Percentiles rank a stretch among this genome's conserved stretches.
These are phyloP conservation scores for Cercospora sesami DNA, from an alignment of 2,329 filamentous ascomycete genomes.

Conservation along the genomic window DNA sequence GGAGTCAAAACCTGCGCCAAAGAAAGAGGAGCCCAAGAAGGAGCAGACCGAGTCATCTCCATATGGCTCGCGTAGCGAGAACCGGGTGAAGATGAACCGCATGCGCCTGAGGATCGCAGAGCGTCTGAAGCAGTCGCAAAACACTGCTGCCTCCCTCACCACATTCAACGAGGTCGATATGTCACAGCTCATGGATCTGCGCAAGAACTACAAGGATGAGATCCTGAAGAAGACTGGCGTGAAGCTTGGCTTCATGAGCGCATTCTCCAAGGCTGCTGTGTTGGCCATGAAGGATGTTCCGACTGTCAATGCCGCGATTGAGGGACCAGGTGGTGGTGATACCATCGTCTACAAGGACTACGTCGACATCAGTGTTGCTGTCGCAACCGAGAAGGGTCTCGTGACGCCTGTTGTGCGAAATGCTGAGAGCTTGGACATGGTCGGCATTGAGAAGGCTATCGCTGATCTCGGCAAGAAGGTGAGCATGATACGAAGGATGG, in stretches of 20 bases:
- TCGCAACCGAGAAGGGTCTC: slow-evolving; percentile 94
- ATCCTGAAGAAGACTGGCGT: slow-evolving; percentile 93
- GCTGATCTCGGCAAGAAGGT: slow-evolving; percentile 96
- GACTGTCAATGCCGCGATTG: slow-evolving; percentile 92
- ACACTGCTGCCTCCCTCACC: slow-evolving; percentile 93
- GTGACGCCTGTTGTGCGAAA: slow-evolving; percentile 97
- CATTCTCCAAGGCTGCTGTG: slow-evolving; percentile 85
- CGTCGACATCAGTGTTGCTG: slow-evolving; percentile 94
- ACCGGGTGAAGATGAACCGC: slow-evolving; percentile 98
- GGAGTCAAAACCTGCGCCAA: slow-evolving; percentile 34
- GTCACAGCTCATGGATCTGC: slow-evolving; percentile 95
- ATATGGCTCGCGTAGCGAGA: slow-evolving; percentile 78
- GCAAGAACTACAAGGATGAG: slow-evolving; percentile 96
- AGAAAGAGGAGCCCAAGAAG: slow-evolving; percentile 45
- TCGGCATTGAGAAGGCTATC: slow-evolving; percentile 87
- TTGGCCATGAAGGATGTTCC: slow-evolving; percentile 95
- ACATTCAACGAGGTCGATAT: slow-evolving; percentile 99
- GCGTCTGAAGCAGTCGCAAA: slow-evolving; percentile 97
- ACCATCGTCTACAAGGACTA: slow-evolving; percentile 98
- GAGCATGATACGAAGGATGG: slow-evolving; percentile 24
- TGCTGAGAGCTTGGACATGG: slow-evolving; percentile 80
- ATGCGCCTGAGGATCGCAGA: slow-evolving; percentile 98
- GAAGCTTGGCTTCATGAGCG: slow-evolving; percentile 99
- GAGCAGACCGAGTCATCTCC: slow-evolving; percentile 42
- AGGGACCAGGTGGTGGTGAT: slow-evolving; percentile 90